Evolutionary conservation across 2,329 filamentous ascomycete genomes (phyloP), one percentile per base, ranked within the genome.

Genomic region (Trichoderma asperellum): DNA sequence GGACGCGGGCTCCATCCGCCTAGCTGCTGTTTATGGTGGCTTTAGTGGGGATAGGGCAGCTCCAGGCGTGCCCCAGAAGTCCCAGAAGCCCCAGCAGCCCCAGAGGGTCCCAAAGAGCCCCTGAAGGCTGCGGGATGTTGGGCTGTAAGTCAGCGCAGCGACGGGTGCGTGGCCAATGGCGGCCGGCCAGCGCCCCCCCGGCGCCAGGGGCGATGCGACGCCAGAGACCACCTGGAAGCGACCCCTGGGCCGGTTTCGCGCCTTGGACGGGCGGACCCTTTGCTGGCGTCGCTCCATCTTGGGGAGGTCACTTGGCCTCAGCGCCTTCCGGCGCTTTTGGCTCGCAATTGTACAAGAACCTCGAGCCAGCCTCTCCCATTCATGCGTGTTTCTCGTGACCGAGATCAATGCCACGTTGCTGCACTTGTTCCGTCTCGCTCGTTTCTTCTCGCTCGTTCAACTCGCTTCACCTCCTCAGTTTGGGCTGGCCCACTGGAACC

Each of bases 181-280:
- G 24, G 53, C 55, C 29, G 14, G 55, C 12, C 27, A 32, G 52
- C 18, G 24, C 24, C 52, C 52, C 37, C 40, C 40, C n/a, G 14
- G 62, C 52, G 62, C 63, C 40, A 66, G 63, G 63, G 63, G 63
- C 64, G 21, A 11, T 49, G 10, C 55, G 55, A 58, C 64, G 64
- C 64, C 43, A 58, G 29, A 58, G 21, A 27, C 47, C 18, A 24
- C 47, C 47, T 21, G 27, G 40, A 24, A n/a, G 34, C 34, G 32
- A 55, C 55, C 63, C 64, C 64, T 67, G 64, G 47, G 29, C 14
- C 2, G 59, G 64, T 59, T 58, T 67, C 64, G 64, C 64, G 52
- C 35, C 64, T 57, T 27, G 47, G n/a, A 57, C 53, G 55, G 64
- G 34, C 49, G 34, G 63, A 14, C 43, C 55, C 53, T 24, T 55